Evolutionary conservation across 2,329 filamentous ascomycete genomes (phyloP).

Genomic region (Nemania diffusa): DNA sequence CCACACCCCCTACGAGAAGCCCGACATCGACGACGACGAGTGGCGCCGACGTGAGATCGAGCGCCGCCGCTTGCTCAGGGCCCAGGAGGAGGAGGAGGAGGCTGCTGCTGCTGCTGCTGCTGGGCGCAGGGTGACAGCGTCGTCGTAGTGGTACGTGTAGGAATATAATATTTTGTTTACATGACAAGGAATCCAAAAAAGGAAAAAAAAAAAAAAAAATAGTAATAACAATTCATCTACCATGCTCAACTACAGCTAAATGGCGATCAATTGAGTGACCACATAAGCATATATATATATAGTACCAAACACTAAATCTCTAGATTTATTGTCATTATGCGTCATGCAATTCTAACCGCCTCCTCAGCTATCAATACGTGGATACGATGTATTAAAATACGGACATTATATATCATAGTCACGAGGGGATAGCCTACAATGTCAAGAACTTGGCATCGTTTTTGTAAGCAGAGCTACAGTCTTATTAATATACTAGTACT

Average conservation of each 20-base stretch:
- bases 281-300: not conserved
- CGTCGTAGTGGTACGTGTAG: not conserved
- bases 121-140: too few relatives aligned
- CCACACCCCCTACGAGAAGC: slow-evolving; percentile 52
- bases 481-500: too few relatives aligned
- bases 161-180: not conserved
- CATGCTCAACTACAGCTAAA: not conserved
- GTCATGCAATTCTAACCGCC: not conserved
- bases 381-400: too few relatives aligned
- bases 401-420: too few relatives aligned
- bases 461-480: too few relatives aligned
- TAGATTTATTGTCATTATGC: not conserved
- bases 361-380: too few relatives aligned
- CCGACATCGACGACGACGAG: slow-evolving; percentile 56
- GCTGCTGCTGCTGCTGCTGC: too few relatives aligned
- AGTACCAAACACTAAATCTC: not conserved
- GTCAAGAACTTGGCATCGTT: too few relatives aligned
- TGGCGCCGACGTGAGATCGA: slow-evolving; percentile 53
- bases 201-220: not conserved
- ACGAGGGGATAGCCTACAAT: too few relatives aligned
- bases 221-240: not conserved
- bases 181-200: not conserved
- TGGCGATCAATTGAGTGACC: too few relatives aligned
- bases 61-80: slow-evolving; percentile 36
- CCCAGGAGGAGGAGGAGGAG: slow-evolving; percentile 30